These are phyloP conservation scores for Ophiostoma quercus DNA, from an alignment of 2,329 filamentous ascomycete genomes.

Conservation along the genomic window DNA sequence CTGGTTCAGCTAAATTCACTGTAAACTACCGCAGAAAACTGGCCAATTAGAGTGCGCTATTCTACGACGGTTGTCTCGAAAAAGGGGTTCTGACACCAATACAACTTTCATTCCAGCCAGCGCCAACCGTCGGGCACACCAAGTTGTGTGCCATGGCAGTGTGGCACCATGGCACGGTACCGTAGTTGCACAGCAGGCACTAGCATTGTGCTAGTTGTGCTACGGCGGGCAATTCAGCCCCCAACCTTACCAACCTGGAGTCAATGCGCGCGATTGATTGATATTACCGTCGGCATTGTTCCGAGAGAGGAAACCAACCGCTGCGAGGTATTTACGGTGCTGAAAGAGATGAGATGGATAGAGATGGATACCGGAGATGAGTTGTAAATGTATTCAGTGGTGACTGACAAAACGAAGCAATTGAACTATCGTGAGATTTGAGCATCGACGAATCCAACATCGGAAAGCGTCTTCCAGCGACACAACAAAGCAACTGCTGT, in stretches of 20 bases:
- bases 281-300: not conserved
- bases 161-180: not conserved
- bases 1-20: too few relatives aligned
- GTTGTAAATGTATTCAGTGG: not conserved
- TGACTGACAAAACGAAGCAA: too few relatives aligned
- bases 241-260: slow-evolving; percentile 2
- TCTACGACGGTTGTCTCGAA: not conserved
- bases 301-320: slow-evolving; percentile 6
- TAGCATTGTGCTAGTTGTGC: slow-evolving; percentile 32
- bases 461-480: not conserved
- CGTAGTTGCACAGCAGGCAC: not conserved
- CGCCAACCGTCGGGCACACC: too few relatives aligned
- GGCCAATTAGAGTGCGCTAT: too few relatives aligned
- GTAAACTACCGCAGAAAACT: too few relatives aligned
- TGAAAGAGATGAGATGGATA: not conserved
- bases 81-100: not conserved
- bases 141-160: not conserved
- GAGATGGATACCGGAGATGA: not conserved
- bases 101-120: too few relatives aligned
- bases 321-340: not conserved
- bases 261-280: slow-evolving; percentile 10
- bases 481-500: not conserved
- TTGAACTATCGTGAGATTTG: not conserved
- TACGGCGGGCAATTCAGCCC: not conserved
- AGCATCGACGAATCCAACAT: not conserved